A percentile compares a stretch with the other conserved stretches of the same genome.
Evolutionary conservation across 192 early-diverging fungal species (phyloP).

Genomic region (Entomortierella beljakovae): DNA sequence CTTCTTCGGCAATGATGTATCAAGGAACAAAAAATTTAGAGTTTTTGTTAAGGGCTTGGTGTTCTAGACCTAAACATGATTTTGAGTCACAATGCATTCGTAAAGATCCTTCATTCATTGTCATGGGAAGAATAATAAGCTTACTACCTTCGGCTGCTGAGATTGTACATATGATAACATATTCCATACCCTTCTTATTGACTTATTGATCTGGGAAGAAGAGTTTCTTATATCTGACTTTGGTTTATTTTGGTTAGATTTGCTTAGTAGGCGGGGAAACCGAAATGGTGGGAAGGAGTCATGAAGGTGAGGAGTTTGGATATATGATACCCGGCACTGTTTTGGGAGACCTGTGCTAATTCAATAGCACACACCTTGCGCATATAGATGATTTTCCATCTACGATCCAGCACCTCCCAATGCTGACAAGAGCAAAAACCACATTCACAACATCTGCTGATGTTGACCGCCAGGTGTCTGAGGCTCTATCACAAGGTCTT

Average conservation of each 20-base stretch:
- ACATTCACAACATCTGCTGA: conserved; percentile 62
- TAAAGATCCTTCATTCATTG: neutral
- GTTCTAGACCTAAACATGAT: too few species aligned
- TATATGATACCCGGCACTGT: too few species aligned
- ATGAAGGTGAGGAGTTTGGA: conserved; percentile 52
- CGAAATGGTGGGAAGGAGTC: conserved; percentile 53
- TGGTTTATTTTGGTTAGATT: too few species aligned
- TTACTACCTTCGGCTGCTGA: conserved; percentile 67
- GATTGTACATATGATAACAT: conserved; percentile 41
- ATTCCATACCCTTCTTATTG: neutral
- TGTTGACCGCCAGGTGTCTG: conserved; percentile 63
- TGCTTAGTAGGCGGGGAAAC: conserved; percentile 44
- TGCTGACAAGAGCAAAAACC: conserved; percentile 59
- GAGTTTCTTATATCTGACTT: too few species aligned
- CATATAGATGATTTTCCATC: conserved; percentile 59
- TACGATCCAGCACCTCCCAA: conserved; percentile 55
- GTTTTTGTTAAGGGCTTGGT: too few species aligned
- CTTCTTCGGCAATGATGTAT: too few species aligned
- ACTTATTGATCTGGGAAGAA: too few species aligned
- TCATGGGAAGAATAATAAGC: conserved; percentile 56
- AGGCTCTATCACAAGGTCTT: conserved; percentile 57
- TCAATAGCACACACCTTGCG: neutral
- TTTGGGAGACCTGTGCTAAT: neutral
- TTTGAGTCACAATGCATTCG: too few species aligned
- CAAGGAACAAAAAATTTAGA: too few species aligned